A percentile compares a stretch with the other conserved stretches of the same genome.
Conservation (phyloP, 257 asterid species). For the Solanum habrochaites region DNA sequence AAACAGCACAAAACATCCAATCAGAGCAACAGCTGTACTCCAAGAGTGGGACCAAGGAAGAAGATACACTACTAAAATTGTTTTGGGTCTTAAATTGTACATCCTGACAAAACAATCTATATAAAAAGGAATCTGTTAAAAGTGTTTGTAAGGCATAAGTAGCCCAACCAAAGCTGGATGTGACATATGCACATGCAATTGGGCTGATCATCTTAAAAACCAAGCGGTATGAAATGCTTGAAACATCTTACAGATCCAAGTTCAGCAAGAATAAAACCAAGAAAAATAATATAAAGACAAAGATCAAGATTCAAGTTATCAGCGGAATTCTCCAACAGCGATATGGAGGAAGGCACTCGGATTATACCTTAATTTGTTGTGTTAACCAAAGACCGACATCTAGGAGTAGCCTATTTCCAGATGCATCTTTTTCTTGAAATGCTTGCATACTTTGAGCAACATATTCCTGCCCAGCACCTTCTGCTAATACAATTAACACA, state of each 20-base stretch:
- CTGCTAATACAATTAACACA: conserved; percentile 80
- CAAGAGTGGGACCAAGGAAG: background rate
- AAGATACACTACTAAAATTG: background rate
- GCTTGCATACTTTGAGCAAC: conserved; percentile 55
- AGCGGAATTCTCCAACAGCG: background rate
- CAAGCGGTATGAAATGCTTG: background rate
- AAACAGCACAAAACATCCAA: background rate
- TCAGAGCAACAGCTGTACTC: background rate
- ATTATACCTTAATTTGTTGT: conserved; percentile 69
- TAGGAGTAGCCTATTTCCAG: conserved; percentile 74
- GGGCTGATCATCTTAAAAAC: background rate
- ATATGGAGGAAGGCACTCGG: background rate
- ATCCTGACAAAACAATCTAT: background rate
- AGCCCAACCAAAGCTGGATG: background rate
- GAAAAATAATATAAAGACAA: background rate
- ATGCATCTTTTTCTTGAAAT: conserved; percentile 67
- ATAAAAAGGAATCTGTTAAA: background rate
- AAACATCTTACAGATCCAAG: background rate
- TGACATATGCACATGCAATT: background rate
- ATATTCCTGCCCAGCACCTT: conserved; percentile 95
- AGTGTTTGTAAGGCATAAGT: background rate
- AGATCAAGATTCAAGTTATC: background rate
- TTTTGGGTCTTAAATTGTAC: background rate
- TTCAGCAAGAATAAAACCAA: background rate
- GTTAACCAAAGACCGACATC: conserved; percentile 93